These are phyloP conservation scores for Coemansia sp. DNA, from an alignment of 192 early-diverging fungal species.

Conservation along the genomic window DNA sequence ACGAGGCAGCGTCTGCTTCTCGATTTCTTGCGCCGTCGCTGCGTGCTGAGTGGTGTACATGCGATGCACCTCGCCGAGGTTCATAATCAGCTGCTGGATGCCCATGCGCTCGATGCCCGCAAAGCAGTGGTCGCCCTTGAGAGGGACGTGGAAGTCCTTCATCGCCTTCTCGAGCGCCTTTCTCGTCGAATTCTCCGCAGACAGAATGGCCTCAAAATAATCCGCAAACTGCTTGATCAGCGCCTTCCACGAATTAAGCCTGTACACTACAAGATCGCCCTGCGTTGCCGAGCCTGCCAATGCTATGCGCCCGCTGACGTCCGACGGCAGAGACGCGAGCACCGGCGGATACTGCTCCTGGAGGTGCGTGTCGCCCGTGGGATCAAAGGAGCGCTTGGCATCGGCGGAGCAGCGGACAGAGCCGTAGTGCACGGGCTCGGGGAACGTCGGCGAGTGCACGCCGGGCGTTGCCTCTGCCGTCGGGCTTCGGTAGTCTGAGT, in stretches of 20 bases:
- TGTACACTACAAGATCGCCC: conserved; percentile 34
- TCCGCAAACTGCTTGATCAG: conserved; percentile 30
- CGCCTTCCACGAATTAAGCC: conserved; percentile 31
- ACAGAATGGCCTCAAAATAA: conserved; percentile 25
- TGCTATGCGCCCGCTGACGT: conserved; percentile 22
- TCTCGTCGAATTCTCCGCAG: conserved; percentile 21
- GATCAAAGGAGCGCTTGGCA: conserved; percentile 4
- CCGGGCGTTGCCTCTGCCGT: neutral
- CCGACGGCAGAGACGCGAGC: conserved; percentile 24
- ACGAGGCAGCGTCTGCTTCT: conserved; percentile 25
- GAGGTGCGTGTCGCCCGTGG: neutral
- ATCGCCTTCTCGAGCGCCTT: conserved; percentile 38
- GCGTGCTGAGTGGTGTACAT: conserved; percentile 33
- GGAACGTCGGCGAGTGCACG: neutral
- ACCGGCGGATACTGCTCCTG: conserved; percentile 15
- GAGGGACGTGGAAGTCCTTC: conserved; percentile 28
- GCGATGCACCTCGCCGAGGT: conserved; percentile 29
- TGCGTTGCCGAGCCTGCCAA: conserved; percentile 34
- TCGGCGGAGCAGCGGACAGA: neutral
- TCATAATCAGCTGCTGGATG: conserved; percentile 28
- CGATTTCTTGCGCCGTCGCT: conserved; percentile 20
- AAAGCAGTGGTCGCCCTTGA: conserved; percentile 31
- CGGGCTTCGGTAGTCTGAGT: neutral
- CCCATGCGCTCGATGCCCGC: conserved; percentile 31
- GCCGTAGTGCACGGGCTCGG: neutral